Percentiles rank a stretch among this genome's conserved stretches.
phyloP scores from a whole-genome alignment of 352 stramenopile genomes.

The Pythium aphanidermatum region DNA sequence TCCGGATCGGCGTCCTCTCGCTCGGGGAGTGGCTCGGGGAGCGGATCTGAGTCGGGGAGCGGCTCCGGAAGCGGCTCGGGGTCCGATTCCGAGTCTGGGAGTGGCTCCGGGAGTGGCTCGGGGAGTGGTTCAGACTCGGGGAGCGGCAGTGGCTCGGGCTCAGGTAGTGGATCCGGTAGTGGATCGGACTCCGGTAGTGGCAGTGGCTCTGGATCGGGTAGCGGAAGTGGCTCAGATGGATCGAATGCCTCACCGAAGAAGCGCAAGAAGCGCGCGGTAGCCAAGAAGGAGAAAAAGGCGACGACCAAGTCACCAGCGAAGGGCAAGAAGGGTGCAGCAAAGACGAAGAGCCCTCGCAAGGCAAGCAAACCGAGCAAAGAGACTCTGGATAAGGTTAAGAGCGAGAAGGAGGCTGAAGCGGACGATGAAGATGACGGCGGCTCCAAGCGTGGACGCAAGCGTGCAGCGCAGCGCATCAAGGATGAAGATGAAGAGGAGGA shows the following conservation, averaged over 20 bases:
- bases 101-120: conserved; percentile 19
- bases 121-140: conserved; percentile 25
- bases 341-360: conserved; percentile 13
- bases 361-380: conserved; percentile 25
- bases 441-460: conserved; percentile 22
- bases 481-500: conserved; percentile 48
- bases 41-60: conserved; percentile 24
- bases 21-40: conserved; percentile 32
- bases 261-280: conserved; percentile 29
- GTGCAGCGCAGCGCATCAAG: conserved; percentile 25
- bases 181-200: conserved; percentile 23
- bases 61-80: conserved; percentile 20
- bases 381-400: conserved; percentile 30
- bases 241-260: conserved; percentile 28
- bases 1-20: conserved; percentile 56
- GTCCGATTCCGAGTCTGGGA: conserved; percentile 13
- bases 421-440: conserved; percentile 45
- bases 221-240: conserved; percentile 17
- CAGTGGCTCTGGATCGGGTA: conserved; percentile 4
- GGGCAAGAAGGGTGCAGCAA: conserved; percentile 15
- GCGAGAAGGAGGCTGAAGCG: conserved; percentile 43
- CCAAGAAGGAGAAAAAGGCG: conserved; percentile 31
- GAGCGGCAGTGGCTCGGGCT: conserved; percentile 12
- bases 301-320: conserved; percentile 30
- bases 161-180: conserved; percentile 20